Base-by-base conservation (phyloP, 2,329 filamentous ascomycete species). In the Cladophialophora psammophila region DNA sequence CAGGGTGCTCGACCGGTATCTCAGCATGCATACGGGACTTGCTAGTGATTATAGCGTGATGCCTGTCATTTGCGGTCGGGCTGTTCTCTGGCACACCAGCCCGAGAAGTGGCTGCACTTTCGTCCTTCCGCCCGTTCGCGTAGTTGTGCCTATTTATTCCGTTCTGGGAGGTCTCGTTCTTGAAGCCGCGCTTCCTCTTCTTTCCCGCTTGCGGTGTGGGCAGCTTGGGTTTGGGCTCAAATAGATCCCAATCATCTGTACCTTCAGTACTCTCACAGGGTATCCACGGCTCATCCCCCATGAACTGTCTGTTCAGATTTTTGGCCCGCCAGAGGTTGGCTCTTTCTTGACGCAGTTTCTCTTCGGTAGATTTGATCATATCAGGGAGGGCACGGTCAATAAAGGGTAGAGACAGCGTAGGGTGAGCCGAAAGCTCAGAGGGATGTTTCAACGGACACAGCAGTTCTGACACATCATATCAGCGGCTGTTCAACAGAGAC, bases 381-480 rank as follows among this genome's bases (percentile, higher is more conserved):
- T 87, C 82, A 34, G 82, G 83, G 18, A 90, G 80, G 48, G 86
- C 86, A 66, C 82, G 84, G 61, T 86, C 87, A 34, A 82, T 85
- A 75, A 88, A 90, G 1, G 87, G 80, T 60, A 84, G 76, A 60
- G 85, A 86, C 71, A 89, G 75, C 32, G 86, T 85, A 66, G 87
- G 87, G 72, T 90, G 88, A 34, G 78, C 80, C 1, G 85, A 81
- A 31, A 90, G 79, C 69, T 89, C 86, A 62, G 86, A 85, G 40
- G 87, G 86, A 56, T 87, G 85, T 38, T 85, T 88, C 61, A 90
- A 76, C n/a, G 88, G 88, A 65, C 84, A 82, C 50, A 90, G 81
- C 10, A 90, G 80, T 36, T 83, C 86, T 88, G 71, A 10, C 60
- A 8, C 48, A 45, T 64, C 48, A 53, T 35, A 52, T 63, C 31